Base-by-base conservation (phyloP, 352 stramenopile genomes). In the Globisporangium emineosum region DNA sequence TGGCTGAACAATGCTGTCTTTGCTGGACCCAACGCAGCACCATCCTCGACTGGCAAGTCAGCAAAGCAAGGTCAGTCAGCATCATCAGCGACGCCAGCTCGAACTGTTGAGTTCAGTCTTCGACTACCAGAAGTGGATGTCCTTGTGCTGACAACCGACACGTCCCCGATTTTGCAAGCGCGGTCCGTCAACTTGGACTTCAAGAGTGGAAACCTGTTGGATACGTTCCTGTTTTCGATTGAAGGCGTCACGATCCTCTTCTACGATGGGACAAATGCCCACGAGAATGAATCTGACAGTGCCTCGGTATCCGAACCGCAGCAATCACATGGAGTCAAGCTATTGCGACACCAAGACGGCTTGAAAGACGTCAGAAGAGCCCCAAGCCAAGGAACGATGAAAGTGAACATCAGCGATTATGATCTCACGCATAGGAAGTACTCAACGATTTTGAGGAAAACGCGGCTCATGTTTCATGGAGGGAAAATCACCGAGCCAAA, bases 71-170 rank as follows among this genome's bases (percentile, higher is more conserved):
- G 42, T n/a, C 19, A 62, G 15, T 3, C 10, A 19, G 13, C 27
- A n/a, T 43, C 49, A 13, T 53, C 47, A 23, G 13, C 40, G 4
- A 25, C n/a, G 13, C 21, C 53, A 19, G 25, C 60, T 15, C 67
- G 62, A 45, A 68, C 70, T 5, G 73, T 92, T 9, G 73, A 83
- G 60, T 79, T 88, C 27, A 79, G 56, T 25, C 71, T 92, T 25
- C 70, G 70, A 49, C 49, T 92, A n/a, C 83, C 83, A 4, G 63
- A 89, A 35, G 74, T 92, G 5, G 81, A 92, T 32, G 55, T 92
- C 15, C 78, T 89, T 29, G 65, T 90, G 21, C 70, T 90, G 33
- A 84, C 75, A 29, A 86, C 79, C 0, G 81, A 88, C 29, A 73
- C 73, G 1, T 90, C 83, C 1, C 81, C 83, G 5, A 85, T 90